These are phyloP conservation scores for Leishmania amazonensis DNA, from an alignment of 208 protist genomes.

Conservation along the genomic window DNA sequence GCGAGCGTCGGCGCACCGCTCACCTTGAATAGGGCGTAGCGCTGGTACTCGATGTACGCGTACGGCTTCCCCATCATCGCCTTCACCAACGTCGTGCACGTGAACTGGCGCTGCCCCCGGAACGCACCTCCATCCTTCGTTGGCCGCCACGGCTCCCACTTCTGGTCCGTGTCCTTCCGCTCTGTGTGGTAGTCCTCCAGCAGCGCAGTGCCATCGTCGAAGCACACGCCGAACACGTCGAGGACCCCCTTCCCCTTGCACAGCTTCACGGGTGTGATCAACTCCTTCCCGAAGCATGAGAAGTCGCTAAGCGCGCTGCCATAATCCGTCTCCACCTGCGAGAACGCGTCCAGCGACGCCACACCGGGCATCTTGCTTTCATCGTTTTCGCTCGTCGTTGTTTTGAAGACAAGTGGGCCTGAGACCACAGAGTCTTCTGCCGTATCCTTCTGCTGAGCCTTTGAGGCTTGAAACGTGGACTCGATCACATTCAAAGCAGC, in stretches of 20 bases:
- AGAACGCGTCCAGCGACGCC: conserved; percentile 51
- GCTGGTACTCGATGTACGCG: conserved; percentile 61
- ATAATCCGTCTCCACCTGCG: conserved; percentile 57
- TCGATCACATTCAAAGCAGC: conserved; percentile 53
- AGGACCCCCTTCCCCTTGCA: conserved; percentile 43
- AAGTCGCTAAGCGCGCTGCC: conserved; percentile 54
- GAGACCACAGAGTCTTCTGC: conserved; percentile 3
- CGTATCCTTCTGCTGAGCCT: neutral
- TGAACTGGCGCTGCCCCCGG: conserved; percentile 58
- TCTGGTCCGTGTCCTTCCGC: conserved; percentile 52
- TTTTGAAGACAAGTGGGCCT: conserved; percentile 33
- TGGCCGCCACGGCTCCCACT: conserved; percentile 55
- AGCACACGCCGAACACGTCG: conserved; percentile 65
- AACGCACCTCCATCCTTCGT: conserved; percentile 38
- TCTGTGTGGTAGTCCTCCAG: conserved; percentile 50
- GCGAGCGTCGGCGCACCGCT: conserved; percentile 47
- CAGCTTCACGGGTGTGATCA: conserved; percentile 51
- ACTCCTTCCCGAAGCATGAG: conserved; percentile 55
- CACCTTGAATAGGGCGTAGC: conserved; percentile 65
- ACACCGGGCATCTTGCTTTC: conserved; percentile 49
- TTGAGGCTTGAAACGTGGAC: conserved; percentile 29
- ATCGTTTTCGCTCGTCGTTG: conserved; percentile 45
- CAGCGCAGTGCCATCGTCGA: conserved; percentile 54
- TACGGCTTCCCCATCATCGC: conserved; percentile 59
- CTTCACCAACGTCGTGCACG: conserved; percentile 58